A percentile compares a stretch with the other conserved stretches of the same genome.
These are phyloP conservation scores for Bidens hawaiensis DNA, from an alignment of 140 eudicot genomes.

Conservation along the genomic window DNA sequence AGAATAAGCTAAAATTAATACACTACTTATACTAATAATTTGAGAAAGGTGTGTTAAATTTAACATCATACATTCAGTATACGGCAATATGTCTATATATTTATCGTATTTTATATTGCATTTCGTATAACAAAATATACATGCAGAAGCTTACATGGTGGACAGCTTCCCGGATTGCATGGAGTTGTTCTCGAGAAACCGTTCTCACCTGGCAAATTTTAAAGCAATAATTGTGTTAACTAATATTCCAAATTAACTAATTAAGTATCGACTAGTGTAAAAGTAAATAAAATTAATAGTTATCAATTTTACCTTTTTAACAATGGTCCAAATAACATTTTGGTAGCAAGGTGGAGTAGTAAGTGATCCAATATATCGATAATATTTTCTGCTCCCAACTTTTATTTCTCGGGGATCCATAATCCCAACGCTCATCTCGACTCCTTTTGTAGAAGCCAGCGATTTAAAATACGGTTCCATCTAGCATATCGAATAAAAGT, in stretches of 20 bases:
- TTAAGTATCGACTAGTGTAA: background rate
- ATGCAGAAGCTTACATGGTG: conserved; percentile 54
- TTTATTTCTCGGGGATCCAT: conserved; percentile 41
- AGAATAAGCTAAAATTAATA: background rate
- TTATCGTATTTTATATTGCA: background rate
- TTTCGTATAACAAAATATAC: background rate
- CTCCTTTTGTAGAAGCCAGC: conserved; percentile 22
- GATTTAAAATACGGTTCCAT: conserved; percentile 30
- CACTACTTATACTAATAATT: background rate
- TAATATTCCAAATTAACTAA: background rate
- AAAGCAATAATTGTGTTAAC: background rate
- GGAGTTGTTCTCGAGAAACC: conserved; percentile 42
- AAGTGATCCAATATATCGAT: conserved; percentile 67
- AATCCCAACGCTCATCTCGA: conserved; percentile 38
- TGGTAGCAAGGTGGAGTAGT: conserved; percentile 68
- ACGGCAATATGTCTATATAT: too few species aligned
- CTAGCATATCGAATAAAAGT: conserved; percentile 5
- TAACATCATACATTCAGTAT: background rate
- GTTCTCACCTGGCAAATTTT: conserved; percentile 44
- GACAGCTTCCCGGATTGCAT: conserved; percentile 45
- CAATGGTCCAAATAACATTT: conserved; percentile 58
- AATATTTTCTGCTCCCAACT: conserved; percentile 56
- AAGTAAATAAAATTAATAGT: background rate
- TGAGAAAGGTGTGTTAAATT: background rate
- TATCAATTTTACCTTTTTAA: conserved; percentile 53